phyloP scores from a whole-genome alignment of 164 flowering plant species.

The Liquidambar formosana region DNA sequence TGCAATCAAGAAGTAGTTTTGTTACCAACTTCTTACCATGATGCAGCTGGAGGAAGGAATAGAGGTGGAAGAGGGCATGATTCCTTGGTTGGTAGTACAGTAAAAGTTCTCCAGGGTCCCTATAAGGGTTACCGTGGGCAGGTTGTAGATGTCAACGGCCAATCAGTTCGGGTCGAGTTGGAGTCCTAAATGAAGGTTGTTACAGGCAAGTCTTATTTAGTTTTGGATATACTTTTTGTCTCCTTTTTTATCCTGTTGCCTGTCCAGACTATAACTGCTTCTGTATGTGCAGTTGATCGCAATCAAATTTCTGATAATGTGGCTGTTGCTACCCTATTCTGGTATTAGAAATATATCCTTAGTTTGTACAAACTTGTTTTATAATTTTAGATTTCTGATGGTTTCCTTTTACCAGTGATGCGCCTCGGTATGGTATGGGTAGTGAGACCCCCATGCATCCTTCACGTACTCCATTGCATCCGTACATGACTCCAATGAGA shows the following conservation, averaged over 20 bases:
- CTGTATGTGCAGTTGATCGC: conserved; percentile 68
- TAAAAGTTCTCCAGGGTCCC: conserved; percentile 82
- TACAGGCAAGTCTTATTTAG: conserved; percentile 63
- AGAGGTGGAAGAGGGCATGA: conserved; percentile 92
- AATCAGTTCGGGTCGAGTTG: conserved; percentile 73
- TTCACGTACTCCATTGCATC: conserved; percentile 91
- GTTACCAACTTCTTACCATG: not conserved
- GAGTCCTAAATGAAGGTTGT: conserved; percentile 95
- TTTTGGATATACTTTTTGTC: not conserved
- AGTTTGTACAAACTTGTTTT: not conserved
- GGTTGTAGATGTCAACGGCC: conserved; percentile 73
- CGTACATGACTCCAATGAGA: conserved; percentile 93
- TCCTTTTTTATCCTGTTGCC: not conserved
- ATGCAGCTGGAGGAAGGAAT: conserved; percentile 70
- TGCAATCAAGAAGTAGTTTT: not conserved
- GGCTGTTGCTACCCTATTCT: conserved; percentile 61
- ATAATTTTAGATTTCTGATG: conserved; percentile 3
- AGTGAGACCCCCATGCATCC: conserved; percentile 99
- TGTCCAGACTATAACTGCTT: conserved; percentile 2
- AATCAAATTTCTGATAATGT: conserved; percentile 63
- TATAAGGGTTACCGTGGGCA: conserved; percentile 95
- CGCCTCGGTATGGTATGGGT: conserved; percentile 71
- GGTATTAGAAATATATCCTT: conserved; percentile 37
- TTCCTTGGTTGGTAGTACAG: conserved; percentile 62
- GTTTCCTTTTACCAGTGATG: conserved; percentile 40